A percentile compares a stretch with the other conserved stretches of the same genome.
Evolutionary conservation across 2,329 filamentous ascomycete species (phyloP).

Genomic region (Aschersonia sp.): DNA sequence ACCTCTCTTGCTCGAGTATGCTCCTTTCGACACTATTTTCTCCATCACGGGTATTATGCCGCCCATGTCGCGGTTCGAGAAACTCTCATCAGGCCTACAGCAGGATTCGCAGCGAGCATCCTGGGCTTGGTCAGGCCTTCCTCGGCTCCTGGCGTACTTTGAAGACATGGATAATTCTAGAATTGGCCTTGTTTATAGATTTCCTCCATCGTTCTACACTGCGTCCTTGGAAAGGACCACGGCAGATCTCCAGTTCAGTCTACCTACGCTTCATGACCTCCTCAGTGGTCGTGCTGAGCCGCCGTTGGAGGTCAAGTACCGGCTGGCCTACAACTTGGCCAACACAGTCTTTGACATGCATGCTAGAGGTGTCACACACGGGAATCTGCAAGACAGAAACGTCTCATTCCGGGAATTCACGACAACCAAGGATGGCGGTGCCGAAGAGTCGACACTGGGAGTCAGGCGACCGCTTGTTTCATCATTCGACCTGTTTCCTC

Average conservation of each 20-base stretch:
- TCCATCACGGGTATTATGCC: slow-evolving; percentile 48
- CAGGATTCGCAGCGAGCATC: slow-evolving; percentile 34
- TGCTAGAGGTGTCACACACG: slow-evolving; percentile 52
- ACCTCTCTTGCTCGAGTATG: slow-evolving; percentile 58
- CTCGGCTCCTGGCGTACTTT: slow-evolving; percentile 53
- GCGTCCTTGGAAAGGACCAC: slow-evolving; percentile 37
- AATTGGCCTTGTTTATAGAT: slow-evolving; percentile 60
- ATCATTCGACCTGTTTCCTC: slow-evolving; percentile 56
- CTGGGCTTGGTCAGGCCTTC: slow-evolving; percentile 45
- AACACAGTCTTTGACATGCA: slow-evolving; percentile 64
- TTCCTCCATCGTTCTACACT: slow-evolving; percentile 50
- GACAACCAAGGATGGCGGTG: slow-evolving; percentile 22
- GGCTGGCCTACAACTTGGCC: slow-evolving; percentile 56
- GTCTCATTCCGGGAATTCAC: slow-evolving; percentile 47
- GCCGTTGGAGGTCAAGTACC: slow-evolving; percentile 60
- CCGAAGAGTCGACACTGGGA: slow-evolving; percentile 35
- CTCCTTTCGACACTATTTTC: slow-evolving; percentile 46
- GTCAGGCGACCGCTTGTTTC: slow-evolving; percentile 55
- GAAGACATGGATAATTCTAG: slow-evolving; percentile 57
- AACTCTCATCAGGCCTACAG: slow-evolving; percentile 42
- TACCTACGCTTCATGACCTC: slow-evolving; percentile 40
- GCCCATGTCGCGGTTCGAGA: slow-evolving; percentile 50
- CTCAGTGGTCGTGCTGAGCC: slow-evolving; percentile 41
- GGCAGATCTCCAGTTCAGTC: slow-evolving; percentile 31
- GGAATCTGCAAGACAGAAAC: slow-evolving; percentile 52